Evolutionary conservation across 2,329 filamentous ascomycete species (phyloP), one percentile per base, ranked within the genome.

Genomic region (Mycogone perniciosa): DNA sequence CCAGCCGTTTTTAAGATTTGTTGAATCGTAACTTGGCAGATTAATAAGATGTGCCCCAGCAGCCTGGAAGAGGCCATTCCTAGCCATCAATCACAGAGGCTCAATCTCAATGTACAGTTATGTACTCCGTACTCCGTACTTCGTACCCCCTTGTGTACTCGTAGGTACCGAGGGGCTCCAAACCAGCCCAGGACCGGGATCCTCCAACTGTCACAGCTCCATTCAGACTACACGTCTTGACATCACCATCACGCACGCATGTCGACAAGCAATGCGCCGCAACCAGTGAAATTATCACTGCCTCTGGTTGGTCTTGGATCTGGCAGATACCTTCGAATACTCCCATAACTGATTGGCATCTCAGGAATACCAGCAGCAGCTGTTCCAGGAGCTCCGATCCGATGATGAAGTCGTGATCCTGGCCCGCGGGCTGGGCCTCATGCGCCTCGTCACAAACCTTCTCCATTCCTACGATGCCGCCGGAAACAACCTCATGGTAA

Each of bases 401-500:
- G 88, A 96, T 73, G 93, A 99, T 87, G 87, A 95, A 70, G 84
- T 99, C 57, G 86, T 97, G 61, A 79, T 99, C 49, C 80, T 97
- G 50, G 93, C 92, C 39, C 88, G 89, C 48, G 93, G 93, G 59
- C 84, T 99, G 44, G 93, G 93, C 60, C 84, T 97, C 42, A 81
- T 96, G 67, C 89, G 90, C 59, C 81, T 99, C 51, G 81, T 96
- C 63, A 95, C 89, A n/a, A 99, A 97, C 66, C 80, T 99, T 37
- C 81, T 99, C 30, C 93, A 99, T 70, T 91, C 91, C 20, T 96
- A 96, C 71, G 93, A 99, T 77, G 91, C 90, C 1, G 89, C 89
- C 4, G 93, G 93, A 10, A 95, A 93, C 70, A 97, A 95, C 64
- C 75, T 99, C 49, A 85, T 99, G 44, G 76, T 99, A 41, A 72